These are phyloP conservation scores for Macrolepiota fuliginosa DNA, from an alignment of 768 basidiomycete genomes.

Conservation along the genomic window DNA sequence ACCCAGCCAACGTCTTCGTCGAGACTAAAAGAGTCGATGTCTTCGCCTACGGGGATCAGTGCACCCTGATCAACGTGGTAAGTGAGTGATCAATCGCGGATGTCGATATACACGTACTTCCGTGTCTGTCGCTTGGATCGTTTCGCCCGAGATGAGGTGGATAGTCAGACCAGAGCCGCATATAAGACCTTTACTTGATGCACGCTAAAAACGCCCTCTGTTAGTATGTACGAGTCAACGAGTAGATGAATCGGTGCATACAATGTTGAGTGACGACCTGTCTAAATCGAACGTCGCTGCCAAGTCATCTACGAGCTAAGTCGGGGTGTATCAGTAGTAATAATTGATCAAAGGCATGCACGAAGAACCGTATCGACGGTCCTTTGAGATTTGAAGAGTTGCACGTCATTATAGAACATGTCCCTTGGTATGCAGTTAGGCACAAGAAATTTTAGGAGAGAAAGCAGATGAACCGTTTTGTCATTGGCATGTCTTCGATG, in stretches of 20 bases:
- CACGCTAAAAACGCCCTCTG: conserved; percentile 51
- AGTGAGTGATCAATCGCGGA: conserved; percentile 1
- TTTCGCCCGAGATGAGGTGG: conserved; percentile 53
- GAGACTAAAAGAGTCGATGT: conserved; percentile 61
- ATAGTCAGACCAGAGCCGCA: conserved; percentile 66
- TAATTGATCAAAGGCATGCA: not conserved
- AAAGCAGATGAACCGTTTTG: conserved; percentile 50
- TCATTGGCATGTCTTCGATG: conserved; percentile 47
- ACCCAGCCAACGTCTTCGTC: conserved; percentile 67
- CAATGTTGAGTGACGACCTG: conserved; percentile 79
- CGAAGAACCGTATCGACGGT: conserved; percentile 67
- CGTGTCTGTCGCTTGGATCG: conserved; percentile 46
- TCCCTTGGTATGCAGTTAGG: conserved; percentile 48
- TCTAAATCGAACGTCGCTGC: conserved; percentile 78
- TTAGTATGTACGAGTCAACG: not conserved
- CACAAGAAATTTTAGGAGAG: conserved; percentile 11
- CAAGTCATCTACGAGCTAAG: conserved; percentile 83
- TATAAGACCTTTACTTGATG: conserved; percentile 86
- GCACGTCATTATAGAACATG: conserved; percentile 84
- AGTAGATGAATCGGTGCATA: conserved; percentile 27
- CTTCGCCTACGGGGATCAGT: conserved; percentile 75
- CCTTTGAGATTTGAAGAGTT: conserved; percentile 73
- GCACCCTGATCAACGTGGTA: conserved; percentile 45
- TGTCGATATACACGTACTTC: conserved; percentile 42
- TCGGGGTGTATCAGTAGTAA: not conserved